A percentile compares a stretch with the other conserved stretches of the same genome.
These are phyloP conservation scores for Calycina herbarum DNA, from an alignment of 2,329 filamentous ascomycete species.

Conservation along the genomic window DNA sequence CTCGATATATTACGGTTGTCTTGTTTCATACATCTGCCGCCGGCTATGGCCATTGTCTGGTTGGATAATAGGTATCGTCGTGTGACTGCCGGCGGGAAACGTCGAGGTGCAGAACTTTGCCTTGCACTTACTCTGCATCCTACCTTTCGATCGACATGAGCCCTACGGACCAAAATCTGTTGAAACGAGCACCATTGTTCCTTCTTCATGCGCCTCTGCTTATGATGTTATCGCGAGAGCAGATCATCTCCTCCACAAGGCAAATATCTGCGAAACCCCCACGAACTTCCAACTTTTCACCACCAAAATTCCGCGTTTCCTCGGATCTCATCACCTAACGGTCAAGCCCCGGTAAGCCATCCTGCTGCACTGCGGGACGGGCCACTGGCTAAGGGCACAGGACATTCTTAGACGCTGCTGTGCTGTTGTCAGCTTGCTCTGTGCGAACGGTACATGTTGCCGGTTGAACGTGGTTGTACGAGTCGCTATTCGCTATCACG, in stretches of 20 bases:
- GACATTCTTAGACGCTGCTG: neutral
- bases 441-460: neutral
- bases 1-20: neutral
- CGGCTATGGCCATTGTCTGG: neutral
- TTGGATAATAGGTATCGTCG: neutral
- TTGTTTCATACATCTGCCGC: neutral
- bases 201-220: neutral
- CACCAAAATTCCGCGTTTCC: neutral
- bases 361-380: conserved; percentile 10
- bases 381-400: neutral
- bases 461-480: neutral
- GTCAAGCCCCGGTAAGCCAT: neutral
- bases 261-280: neutral
- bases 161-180: neutral
- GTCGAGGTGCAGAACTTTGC: neutral
- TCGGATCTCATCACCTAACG: neutral
- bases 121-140: neutral
- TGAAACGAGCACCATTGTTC: neutral
- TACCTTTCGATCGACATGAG: neutral
- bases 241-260: neutral
- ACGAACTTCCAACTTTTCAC: neutral
- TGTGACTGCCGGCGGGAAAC: conserved; percentile 1
- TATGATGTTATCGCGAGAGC: neutral
- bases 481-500: neutral
- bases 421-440: neutral